Base-by-base conservation (phyloP, 2,329 filamentous ascomycete genomes). In the Chaetomiaceae sp. region DNA sequence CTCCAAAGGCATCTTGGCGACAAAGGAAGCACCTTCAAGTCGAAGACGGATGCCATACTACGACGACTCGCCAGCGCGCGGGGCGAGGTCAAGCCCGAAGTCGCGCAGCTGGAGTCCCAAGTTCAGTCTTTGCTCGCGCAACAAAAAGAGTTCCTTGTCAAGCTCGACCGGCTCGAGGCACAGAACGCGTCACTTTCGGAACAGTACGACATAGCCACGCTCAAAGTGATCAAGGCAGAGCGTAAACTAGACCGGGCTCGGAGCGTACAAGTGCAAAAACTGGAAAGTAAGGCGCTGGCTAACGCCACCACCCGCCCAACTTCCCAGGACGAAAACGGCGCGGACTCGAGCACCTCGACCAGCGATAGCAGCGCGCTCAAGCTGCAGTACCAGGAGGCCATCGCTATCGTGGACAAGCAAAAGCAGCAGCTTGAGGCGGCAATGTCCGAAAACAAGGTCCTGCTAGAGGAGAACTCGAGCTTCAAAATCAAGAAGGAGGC, bases 201-300 rank as follows among this genome's bases (percentile, higher is more conserved):
- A 59, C 85, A 91, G 52, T 73, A 97, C 17, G 91, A 97, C 62
- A 84, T 81, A 27, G 93, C 91, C 14, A 95, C 89, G 5, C 73
- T 95, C 49, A 81, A 93, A 54, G 97, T 95, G 61, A 88, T 97
- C 71, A 87, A 94, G 56, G 93, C 93, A 0, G 93, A 98, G 65
- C 94, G 95, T 71, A 93, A 89, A 63, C 73, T 97, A 42, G 93
- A 98, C 63, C 81, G 93, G 35, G 80, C 85, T 19, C 91, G 88
- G 66, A 98, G 93, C 62, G 71, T 82, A 14, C 89, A 95, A 47
- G 89, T 96, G 1, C 86, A 90, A 51, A 95, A 95, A 63, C 68
- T 98, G 49, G 93, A 97, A 64, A 86, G 88, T 59, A 88, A 95
- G 67, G 89, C 90, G 26, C 78, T 90, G 42, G 77, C 86, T 48